Conservation (phyloP, 179 eudicot species). For the Spergularia azorica region DNA sequence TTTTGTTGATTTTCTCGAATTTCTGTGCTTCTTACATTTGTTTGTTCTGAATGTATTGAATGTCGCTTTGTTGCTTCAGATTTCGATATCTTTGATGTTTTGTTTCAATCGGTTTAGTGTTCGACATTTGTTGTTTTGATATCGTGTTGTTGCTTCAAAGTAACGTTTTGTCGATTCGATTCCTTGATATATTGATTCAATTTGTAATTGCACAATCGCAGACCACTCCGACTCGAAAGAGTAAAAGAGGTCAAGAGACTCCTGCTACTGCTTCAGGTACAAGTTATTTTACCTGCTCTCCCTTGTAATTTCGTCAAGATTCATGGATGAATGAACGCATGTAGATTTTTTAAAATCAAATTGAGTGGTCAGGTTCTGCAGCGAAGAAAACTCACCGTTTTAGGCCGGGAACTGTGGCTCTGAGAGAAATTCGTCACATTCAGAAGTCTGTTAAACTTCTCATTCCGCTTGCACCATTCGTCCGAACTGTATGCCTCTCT, state of each 20-base stretch:
- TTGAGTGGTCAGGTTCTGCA: neutral
- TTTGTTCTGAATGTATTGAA: too few relatives aligned
- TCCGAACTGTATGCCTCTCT: constrained; percentile 39
- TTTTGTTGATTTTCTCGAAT: neutral
- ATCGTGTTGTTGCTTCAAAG: too few relatives aligned
- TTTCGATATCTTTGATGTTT: neutral
- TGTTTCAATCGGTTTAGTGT: too few relatives aligned
- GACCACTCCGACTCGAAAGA: neutral
- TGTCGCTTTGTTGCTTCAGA: neutral
- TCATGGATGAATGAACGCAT: too few relatives aligned
- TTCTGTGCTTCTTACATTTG: too few relatives aligned
- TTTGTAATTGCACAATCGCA: neutral
- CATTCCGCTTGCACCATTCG: constrained; percentile 69
- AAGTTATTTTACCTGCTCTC: too few relatives aligned
- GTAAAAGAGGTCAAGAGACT: neutral
- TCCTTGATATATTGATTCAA: neutral
- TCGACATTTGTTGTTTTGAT: too few relatives aligned
- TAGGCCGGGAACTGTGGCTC: constrained; percentile 61
- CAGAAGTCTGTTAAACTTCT: constrained; percentile 52
- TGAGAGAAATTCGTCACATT: constrained; percentile 60
- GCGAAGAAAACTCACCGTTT: constrained; percentile 26
- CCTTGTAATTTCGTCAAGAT: neutral
- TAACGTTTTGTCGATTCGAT: too few relatives aligned
- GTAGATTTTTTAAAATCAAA: neutral
- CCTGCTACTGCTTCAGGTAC: neutral